phyloP scores from a whole-genome alignment of 148 eudicot genomes.

The Agrostemma githago region DNA sequence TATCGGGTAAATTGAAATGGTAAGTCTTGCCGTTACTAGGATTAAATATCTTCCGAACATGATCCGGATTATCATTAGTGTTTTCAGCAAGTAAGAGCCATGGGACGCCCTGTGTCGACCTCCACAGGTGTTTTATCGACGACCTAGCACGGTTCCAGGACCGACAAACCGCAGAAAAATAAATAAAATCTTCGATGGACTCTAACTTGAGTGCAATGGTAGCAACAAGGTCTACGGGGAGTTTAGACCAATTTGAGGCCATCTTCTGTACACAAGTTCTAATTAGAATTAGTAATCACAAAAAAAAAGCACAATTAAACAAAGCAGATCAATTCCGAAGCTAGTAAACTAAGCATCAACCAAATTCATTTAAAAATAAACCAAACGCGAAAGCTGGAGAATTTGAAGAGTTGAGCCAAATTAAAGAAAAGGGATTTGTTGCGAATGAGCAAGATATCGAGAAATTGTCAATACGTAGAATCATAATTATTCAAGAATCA shows the following conservation, averaged over 20 bases:
- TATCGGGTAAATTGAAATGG: not conserved
- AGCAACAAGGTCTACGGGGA: not conserved
- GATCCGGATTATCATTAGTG: not conserved
- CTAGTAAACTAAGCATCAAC: too few relatives aligned
- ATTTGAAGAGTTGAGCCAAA: too few relatives aligned
- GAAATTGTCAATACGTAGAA: too few relatives aligned
- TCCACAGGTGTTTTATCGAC: not conserved
- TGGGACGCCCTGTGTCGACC: not conserved
- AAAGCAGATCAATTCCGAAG: too few relatives aligned
- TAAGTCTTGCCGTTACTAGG: not conserved
- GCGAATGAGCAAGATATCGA: too few relatives aligned
- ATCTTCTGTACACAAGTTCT: too few relatives aligned
- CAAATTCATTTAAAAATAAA: too few relatives aligned
- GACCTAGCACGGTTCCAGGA: not conserved
- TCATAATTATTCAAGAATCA: too few relatives aligned
- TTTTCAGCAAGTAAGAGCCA: slow-evolving; percentile 1
- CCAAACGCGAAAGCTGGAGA: too few relatives aligned
- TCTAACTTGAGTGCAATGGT: not conserved
- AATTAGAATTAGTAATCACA: too few relatives aligned
- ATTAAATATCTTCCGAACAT: not conserved
- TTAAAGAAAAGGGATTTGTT: too few relatives aligned
- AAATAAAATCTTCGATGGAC: not conserved
- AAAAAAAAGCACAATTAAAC: too few relatives aligned
- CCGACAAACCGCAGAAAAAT: not conserved
- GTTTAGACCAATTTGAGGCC: not conserved